Base-by-base conservation (phyloP, 2,329 filamentous ascomycete genomes). In the Annulohypoxylon truncatum region DNA sequence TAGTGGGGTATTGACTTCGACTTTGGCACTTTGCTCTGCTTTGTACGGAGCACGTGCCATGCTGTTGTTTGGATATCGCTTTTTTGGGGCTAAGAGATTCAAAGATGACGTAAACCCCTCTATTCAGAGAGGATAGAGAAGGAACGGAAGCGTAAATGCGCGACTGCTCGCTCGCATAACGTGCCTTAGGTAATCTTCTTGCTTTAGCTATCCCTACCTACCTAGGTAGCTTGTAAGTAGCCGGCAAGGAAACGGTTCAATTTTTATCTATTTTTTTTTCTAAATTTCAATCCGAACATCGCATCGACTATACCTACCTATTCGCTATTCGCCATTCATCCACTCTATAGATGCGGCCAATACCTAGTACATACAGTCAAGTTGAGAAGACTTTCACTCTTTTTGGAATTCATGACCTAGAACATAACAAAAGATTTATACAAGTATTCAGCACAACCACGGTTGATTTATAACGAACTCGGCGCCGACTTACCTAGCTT, bases 51-150 rank as follows among this genome's bases (percentile, higher is more conserved):
- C 59, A 67, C 64, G 64, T 67, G 60, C 59, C 44, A 56, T 4
- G 35, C 52, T 66, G 15, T 54, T 66, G 44, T 38, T 59, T 60
- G 20, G 50, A 48, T 46, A 26, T 46, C 22, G 50, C 26, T 24
- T 52, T 52, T 40, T 28, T 13, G 24, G 42, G 33, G 12, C 28
- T 38, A 42, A 50, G 40, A 38, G 22, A 40, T 31, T 35, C 31
- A 47, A 55, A 60, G 35, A 33, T 64, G 64, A 67, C 59, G 64
- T 67, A 66, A 57, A 60, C 58, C 18, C 38, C 13, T 58, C 47
- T 48, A 48, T 18, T 18, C 35, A 22, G 40, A 60, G 38, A 15
- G 38, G 22, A 42, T 20, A 58, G 54, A 26, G 51, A 52, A 56
- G 56, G 62, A 38, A 61, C 38, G 44, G 46, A 51, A 42, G 50